phyloP scores from a whole-genome alignment of 2,329 filamentous ascomycete genomes.

The Penicillium sp. region DNA sequence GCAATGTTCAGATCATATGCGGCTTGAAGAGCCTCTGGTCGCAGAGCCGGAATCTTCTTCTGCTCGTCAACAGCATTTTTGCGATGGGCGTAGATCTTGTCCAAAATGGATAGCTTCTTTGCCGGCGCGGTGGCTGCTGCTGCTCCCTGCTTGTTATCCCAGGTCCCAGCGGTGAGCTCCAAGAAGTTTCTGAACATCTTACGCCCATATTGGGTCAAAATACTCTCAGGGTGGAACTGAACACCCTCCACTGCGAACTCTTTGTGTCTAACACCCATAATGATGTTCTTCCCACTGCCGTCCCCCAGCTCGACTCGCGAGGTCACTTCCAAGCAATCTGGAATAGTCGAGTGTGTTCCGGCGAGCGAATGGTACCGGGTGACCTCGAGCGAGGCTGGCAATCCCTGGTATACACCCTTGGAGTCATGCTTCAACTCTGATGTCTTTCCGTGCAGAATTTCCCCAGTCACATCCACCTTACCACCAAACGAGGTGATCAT shows the following conservation, averaged over 20 bases:
- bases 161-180: conserved; percentile 82
- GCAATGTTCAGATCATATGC: conserved; percentile 81
- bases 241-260: conserved; percentile 89
- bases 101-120: conserved; percentile 81
- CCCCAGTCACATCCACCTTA: conserved; percentile 85
- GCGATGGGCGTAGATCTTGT: conserved; percentile 84
- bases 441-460: conserved; percentile 97
- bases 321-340: conserved; percentile 80
- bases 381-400: conserved; percentile 78
- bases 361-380: conserved; percentile 96
- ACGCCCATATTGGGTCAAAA: conserved; percentile 84
- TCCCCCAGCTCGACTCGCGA: conserved; percentile 78
- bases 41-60: conserved; percentile 80
- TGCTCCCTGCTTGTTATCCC: conserved; percentile 69
- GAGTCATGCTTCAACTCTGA: conserved; percentile 84
- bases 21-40: conserved; percentile 79
- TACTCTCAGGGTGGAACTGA: conserved; percentile 97
- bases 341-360: conserved; percentile 83
- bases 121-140: conserved; percentile 30
- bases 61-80: conserved; percentile 74
- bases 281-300: conserved; percentile 75
- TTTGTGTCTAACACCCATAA: conserved; percentile 96
- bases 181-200: conserved; percentile 93
- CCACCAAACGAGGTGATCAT: conserved; percentile 94
- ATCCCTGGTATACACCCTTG: conserved; percentile 85